Evolutionary conservation across 768 basidiomycete species (phyloP).

Genomic region (Tricholoma terreum): DNA sequence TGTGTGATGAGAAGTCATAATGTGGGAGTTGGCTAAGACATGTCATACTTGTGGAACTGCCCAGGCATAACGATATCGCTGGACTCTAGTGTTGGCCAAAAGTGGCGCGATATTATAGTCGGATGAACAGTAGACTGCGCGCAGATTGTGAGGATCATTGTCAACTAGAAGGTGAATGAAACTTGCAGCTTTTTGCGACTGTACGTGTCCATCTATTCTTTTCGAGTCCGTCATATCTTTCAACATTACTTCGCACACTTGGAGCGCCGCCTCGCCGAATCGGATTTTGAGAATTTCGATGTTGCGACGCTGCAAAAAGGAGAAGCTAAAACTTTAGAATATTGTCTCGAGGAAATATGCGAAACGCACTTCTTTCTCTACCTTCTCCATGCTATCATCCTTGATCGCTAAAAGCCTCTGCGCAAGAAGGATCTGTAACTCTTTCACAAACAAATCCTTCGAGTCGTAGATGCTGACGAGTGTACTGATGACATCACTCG

Average conservation of each 20-base stretch:
- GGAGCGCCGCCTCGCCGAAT: conserved; percentile 89
- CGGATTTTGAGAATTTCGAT: conserved; percentile 94
- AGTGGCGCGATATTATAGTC: conserved; percentile 88
- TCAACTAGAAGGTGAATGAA: neutral
- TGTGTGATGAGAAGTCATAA: conserved; percentile 3
- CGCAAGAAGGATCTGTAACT: conserved; percentile 88
- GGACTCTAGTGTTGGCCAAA: conserved; percentile 87
- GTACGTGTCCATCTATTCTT: conserved; percentile 84
- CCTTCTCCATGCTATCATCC: conserved; percentile 76
- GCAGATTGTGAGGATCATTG: neutral
- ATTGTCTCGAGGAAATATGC: no score
- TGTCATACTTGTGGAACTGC: conserved; percentile 70
- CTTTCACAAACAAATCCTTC: conserved; percentile 93
- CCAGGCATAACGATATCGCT: conserved; percentile 78
- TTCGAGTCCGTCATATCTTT: conserved; percentile 95
- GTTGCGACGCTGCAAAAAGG: conserved; percentile 65
- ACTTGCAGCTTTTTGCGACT: conserved; percentile 65
- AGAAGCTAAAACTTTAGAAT: conserved; percentile 1
- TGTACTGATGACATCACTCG: conserved; percentile 92
- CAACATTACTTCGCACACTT: conserved; percentile 98
- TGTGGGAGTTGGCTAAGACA: neutral
- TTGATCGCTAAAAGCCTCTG: conserved; percentile 78
- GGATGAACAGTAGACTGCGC: conserved; percentile 74
- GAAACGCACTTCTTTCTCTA: conserved; percentile 59
- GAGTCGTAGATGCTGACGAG: conserved; percentile 98